Evolutionary conservation across 768 basidiomycete species (phyloP).

Genomic region (Pleurotus ostreatus): DNA sequence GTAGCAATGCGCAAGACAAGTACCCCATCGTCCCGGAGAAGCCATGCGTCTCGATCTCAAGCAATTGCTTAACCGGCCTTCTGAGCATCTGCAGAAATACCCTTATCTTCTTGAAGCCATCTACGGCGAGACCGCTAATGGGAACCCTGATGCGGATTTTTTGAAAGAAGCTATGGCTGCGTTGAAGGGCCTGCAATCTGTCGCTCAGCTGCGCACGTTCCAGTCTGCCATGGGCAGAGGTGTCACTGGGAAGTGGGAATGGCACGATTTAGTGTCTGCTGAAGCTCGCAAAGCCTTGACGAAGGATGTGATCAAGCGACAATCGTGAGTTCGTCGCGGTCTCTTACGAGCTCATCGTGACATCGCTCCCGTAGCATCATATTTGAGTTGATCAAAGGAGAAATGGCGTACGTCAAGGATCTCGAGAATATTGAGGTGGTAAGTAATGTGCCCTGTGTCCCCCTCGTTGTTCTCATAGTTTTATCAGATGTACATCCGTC

Average conservation of each 20-base stretch:
- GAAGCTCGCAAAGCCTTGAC: constrained; percentile 58
- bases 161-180: constrained; percentile 79
- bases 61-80: constrained; percentile 73
- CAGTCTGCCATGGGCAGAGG: constrained; percentile 87
- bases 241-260: constrained; percentile 77
- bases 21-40: constrained; percentile 34
- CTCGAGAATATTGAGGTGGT: constrained; percentile 82
- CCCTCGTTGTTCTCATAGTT: not conserved
- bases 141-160: constrained; percentile 81
- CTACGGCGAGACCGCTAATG: constrained; percentile 73
- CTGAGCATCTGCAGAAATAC: constrained; percentile 81
- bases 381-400: constrained; percentile 92
- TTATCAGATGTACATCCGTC: constrained; percentile 74
- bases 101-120: constrained; percentile 85
- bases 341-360: not conserved
- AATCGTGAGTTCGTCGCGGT: constrained; percentile 54
- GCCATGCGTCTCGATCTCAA: constrained; percentile 58
- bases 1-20: constrained; percentile 41
- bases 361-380: constrained; percentile 57
- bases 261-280: constrained; percentile 80
- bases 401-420: constrained; percentile 94
- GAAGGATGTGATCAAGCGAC: constrained; percentile 78
- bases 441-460: constrained; percentile 18
- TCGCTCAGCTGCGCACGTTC: constrained; percentile 85
- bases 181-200: constrained; percentile 75